Base-by-base conservation (phyloP, 2,329 filamentous ascomycete genomes). In the Botryotinia globosa region DNA sequence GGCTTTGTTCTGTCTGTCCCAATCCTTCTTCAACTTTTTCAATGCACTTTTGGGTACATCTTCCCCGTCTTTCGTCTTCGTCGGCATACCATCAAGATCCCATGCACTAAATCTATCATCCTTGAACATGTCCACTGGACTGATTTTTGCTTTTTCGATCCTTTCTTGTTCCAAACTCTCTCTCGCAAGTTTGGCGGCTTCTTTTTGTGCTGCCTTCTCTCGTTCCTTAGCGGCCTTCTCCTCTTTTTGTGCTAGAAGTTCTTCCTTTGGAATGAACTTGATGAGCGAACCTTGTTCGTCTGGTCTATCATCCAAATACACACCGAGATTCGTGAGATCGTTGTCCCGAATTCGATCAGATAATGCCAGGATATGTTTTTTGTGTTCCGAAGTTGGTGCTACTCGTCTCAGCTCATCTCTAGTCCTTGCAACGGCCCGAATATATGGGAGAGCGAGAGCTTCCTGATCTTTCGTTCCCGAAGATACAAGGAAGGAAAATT, bases 11-110 rank as follows among this genome's bases (percentile, higher is more conserved):
- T 98, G 95, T 80, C 87, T 90, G 78, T 97, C 92, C 93, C 93
- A 97, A 72, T 94, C 91, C 85, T 98, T 98, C 83, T 86, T 90
- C 77, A 97, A 82, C 84, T 93, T 94, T 87, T 98, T 98, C 68
- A 84, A 80, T 79, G 90, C 88, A 74, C 87, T 92, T 85, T 97
- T 97, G 7, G 92, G 88, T 54, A 98, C 86, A 77, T 97, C 93
- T 74, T 89, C 90, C 0, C 94, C 94, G 45, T 92, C 90, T 74
- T 89, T 90, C 80, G 94, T 89, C 82, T 90, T 92, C 0, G 88
- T 92, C 3, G 95, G 94, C 75, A 97, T 75, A 0, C 94, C 94
- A 73, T 95, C 91, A 9, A 87, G 90, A 80, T 97, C 94, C 93
- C 93, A 97, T 29, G 87, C 92, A 76, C 86, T 88, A 79, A 90